Evolutionary conservation across 2,329 filamentous ascomycete species (phyloP), one percentile per base, ranked within the genome.

Genomic region (Arthrinium phaeospermum): DNA sequence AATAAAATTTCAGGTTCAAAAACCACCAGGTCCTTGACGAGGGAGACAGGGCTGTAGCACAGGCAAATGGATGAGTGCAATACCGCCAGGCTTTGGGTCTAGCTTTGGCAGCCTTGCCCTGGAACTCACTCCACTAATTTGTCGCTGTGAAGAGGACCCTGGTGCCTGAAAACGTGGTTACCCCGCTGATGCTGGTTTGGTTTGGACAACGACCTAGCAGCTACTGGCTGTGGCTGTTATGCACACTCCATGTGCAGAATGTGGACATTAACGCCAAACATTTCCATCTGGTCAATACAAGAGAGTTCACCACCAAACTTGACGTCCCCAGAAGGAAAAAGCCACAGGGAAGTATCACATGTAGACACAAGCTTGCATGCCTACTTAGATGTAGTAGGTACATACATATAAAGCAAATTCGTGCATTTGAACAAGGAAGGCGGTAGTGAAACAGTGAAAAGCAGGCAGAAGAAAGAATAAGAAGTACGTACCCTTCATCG

Each of bases 31-130:
- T 64, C 57, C n/a, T 64, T n/a, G 34, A 41, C 57, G 34, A n/a
- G n/a, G 10, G 53, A 61, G 34, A 64, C 57, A 64, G 30, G 57
- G 57, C 57, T 64, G 57, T 22, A 64, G 34, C 16, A 34, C 30
- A 12, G 14, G 12, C 34, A 19, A 37, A 34, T 37, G 53, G 22
- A 37, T 22, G 12, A 22, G 30, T 34, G 53, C 53, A 61, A 30
- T 10, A 37, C 53, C 30, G 37, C 27, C 30, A 61, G 34, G 22
- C 53, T 37, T 61, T 37, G 30, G 30, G 27, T 61, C 19, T 37
- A 41, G 19, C 34, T 41, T 41, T 64, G 19, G 19, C 57, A 64
- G 57, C 57, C 53, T 64, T 64, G 57, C 57, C 34, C 57, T 64
- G 30, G 4, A 34, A 41, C 57, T 41, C 57, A 41, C 57, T 41